These are phyloP conservation scores for Tylopilus sp. DNA, from an alignment of 1,284 basidiomycete species.

Conservation along the genomic window DNA sequence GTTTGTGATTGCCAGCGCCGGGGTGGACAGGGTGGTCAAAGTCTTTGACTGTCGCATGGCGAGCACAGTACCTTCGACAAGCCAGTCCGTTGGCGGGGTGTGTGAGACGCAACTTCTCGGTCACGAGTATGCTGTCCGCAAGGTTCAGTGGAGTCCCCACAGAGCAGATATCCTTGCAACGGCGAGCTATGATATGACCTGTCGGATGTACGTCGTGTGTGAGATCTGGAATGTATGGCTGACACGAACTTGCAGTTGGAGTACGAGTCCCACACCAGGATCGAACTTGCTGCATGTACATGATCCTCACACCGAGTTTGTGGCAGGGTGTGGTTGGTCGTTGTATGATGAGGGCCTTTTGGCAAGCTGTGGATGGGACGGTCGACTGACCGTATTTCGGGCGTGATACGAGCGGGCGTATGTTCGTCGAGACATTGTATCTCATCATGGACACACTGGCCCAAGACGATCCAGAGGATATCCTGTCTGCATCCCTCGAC, in stretches of 20 bases:
- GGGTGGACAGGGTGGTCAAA: slow-evolving; percentile 77
- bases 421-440: no score
- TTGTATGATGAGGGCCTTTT: slow-evolving; percentile 81
- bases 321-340: slow-evolving; percentile 88
- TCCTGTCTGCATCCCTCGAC: slow-evolving; percentile 58
- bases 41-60: slow-evolving; percentile 88
- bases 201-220: slow-evolving; percentile 66
- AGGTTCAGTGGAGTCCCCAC: slow-evolving; percentile 78
- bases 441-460: no score
- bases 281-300: slow-evolving; percentile 67
- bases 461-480: slow-evolving; percentile 52
- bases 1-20: slow-evolving; percentile 72
- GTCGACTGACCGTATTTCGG: slow-evolving; percentile 75
- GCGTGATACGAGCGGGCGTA: slow-evolving; percentile 33
- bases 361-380: slow-evolving; percentile 90
- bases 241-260: slow-evolving; percentile 49
- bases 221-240: neutral
- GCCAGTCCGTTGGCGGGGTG: slow-evolving; percentile 57
- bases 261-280: slow-evolving; percentile 50
- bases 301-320: slow-evolving; percentile 91
- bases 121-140: slow-evolving; percentile 80
- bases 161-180: slow-evolving; percentile 75
- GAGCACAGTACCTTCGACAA: slow-evolving; percentile 43
- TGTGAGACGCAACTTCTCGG: slow-evolving; percentile 68
- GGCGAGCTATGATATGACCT: slow-evolving; percentile 96